Base-by-base conservation (phyloP, 78 protist genomes). In the Dictyostelium discoideum region DNA sequence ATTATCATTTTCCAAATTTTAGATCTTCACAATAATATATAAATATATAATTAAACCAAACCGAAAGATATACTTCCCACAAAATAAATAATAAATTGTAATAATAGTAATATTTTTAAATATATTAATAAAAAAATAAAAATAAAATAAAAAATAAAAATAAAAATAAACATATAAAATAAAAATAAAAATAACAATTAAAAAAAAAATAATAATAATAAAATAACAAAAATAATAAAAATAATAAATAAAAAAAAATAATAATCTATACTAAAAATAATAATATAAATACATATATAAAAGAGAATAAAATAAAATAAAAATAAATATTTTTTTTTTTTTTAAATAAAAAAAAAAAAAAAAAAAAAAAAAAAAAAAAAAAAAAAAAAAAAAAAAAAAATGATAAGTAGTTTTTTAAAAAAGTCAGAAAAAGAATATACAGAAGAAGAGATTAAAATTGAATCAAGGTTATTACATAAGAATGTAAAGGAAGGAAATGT, bases 391-490 rank as follows among this genome's bases (percentile, higher is more conserved):
- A 2, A 60, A 1, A 16, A 16, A 69, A 69, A 10, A 69, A 74
- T 74, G 81, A 74, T 46, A 16, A 79, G 54, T 79, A 79, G 48
- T 79, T 79, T 79, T 79, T 79, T 79, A 32, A 79, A 46, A 5
- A 60, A 60, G 39, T 60, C 46, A 0, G 77, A 46, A 32, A 60
- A 84, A 57, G 87, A 90, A 29, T 65, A 67, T 37, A 65, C 65
- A 60, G 95, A 90, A n/a, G 95, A 90, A 50, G 95, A 90, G 7
- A 81, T 90, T 14, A 90, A 90, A 50, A 32, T 1, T 13, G 95
- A 90, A 37, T 29, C 63, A 29, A 81, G 60, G n/a, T 39, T 44
- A 65, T 46, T 90, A 29, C 83, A 82, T 67, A 90, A 90, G 76
- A 32, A 18, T 5, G 42, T 90, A 1, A 80, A 82, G 48, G 95